A percentile compares a stretch with the other conserved stretches of the same genome.
Evolutionary conservation across 495 filamentous ascomycete genomes (phyloP).

Genomic region (Ascodesmis nigricans): DNA sequence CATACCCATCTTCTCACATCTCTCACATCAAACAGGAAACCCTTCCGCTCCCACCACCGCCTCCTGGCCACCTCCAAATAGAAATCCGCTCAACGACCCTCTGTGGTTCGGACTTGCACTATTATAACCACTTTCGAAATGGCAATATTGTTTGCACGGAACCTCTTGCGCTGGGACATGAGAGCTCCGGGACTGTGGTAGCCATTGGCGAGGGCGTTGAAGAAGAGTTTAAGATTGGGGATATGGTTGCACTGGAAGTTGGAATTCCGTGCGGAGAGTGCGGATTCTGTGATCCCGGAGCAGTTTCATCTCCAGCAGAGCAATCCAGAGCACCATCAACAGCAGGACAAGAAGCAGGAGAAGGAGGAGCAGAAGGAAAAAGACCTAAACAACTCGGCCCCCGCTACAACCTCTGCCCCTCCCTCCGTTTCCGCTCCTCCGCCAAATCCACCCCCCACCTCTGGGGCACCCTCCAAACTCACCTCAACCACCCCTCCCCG

Average conservation of each 20-base stretch:
- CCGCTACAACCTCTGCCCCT: constrained; percentile 72
- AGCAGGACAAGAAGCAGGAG: no score
- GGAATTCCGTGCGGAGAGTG: constrained; percentile 63
- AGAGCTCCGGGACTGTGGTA: constrained; percentile 50
- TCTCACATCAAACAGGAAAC: no score
- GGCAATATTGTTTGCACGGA: constrained; percentile 54
- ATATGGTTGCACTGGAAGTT: constrained; percentile 74
- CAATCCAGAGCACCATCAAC: no score
- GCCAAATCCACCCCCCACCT: constrained; percentile 68
- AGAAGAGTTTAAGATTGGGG: constrained; percentile 30
- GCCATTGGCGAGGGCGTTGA: constrained; percentile 34
- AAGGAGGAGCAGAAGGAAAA: no score
- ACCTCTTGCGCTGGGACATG: constrained; percentile 58
- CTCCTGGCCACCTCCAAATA: constrained; percentile 44
- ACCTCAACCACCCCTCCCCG: constrained; percentile 64
- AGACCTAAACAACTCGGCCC: no score
- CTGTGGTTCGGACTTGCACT: constrained; percentile 68
- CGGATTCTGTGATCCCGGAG: constrained; percentile 47
- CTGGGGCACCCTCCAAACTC: constrained; percentile 76
- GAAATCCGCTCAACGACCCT: constrained; percentile 53
- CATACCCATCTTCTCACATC: no score
- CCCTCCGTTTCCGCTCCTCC: constrained; percentile 61
- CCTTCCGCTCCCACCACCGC: constrained; percentile 25
- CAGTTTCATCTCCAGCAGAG: no score
- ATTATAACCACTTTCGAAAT: constrained; percentile 68